Percentiles rank a stretch among this genome's conserved stretches.
phyloP scores from a whole-genome alignment of 2,329 filamentous ascomycete species.

The Penicillium sp. region DNA sequence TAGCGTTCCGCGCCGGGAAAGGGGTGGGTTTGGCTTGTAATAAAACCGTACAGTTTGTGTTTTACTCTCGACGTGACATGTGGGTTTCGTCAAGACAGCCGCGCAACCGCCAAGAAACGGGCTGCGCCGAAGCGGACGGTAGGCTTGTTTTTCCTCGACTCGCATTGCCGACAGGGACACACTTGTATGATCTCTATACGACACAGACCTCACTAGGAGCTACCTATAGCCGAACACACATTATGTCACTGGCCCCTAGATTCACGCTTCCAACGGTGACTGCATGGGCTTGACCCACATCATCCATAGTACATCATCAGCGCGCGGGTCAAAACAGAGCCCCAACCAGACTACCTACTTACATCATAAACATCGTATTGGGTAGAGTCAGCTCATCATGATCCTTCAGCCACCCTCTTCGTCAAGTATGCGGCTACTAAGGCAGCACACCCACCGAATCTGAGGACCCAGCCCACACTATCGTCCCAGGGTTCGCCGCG shows the following conservation, averaged over 20 bases:
- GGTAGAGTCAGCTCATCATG: constrained; percentile 3
- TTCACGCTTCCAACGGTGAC: constrained; percentile 3
- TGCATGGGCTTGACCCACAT: constrained; percentile 13
- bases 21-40: constrained; percentile 2
- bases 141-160: no score
- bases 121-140: constrained; percentile 4
- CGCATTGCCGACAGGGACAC: no score
- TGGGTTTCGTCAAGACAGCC: constrained; percentile 10
- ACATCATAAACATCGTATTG: not conserved
- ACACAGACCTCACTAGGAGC: no score
- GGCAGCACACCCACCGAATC: constrained; percentile 77
- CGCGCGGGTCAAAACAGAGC: not conserved
- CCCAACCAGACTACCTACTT: not conserved
- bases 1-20: no score
- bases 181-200: no score
- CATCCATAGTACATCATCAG: constrained; percentile 12
- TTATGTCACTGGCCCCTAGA: constrained; percentile 7
- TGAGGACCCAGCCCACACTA: constrained; percentile 81
- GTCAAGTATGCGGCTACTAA: constrained; percentile 74
- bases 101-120: constrained; percentile 19
- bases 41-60: constrained; percentile 5
- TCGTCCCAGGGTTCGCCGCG: constrained; percentile 79
- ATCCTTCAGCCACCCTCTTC: constrained; percentile 62
- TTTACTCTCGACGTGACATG: constrained; percentile 14
- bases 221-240: no score